Conservation (phyloP, 371 early-diverging fungal species). For the Mucor saturninus region DNA sequence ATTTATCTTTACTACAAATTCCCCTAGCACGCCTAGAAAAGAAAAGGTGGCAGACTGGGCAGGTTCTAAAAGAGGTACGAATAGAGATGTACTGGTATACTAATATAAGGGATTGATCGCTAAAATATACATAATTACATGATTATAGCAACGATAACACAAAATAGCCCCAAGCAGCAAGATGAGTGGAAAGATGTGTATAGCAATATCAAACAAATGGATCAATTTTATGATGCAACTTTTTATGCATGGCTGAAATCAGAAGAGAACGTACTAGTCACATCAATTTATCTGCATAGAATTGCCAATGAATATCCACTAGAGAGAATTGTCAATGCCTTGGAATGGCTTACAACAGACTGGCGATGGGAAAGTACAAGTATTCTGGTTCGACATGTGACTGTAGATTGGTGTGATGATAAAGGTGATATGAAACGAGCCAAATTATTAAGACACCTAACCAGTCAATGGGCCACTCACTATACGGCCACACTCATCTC, state of each 20-base stretch:
- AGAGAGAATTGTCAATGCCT: slow-evolving; percentile 69
- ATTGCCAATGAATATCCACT: slow-evolving; percentile 76
- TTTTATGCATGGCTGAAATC: slow-evolving; percentile 75
- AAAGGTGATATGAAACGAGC: slow-evolving; percentile 62
- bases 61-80: slow-evolving; percentile 11
- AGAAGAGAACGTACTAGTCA: slow-evolving; percentile 74
- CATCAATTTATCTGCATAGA: slow-evolving; percentile 70
- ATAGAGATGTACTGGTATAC: background rate
- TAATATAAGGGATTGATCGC: too few relatives aligned
- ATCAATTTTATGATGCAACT: slow-evolving; percentile 72
- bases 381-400: slow-evolving; percentile 66
- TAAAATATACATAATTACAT: too few relatives aligned
- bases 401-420: slow-evolving; percentile 66
- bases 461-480: slow-evolving; percentile 66
- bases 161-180: background rate
- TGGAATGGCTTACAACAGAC: slow-evolving; percentile 73
- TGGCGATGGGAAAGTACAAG: slow-evolving; percentile 73
- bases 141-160: background rate
- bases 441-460: slow-evolving; percentile 56
- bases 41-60: slow-evolving; percentile 22
- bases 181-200: slow-evolving; percentile 68
- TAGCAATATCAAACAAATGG: slow-evolving; percentile 72
- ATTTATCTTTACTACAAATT: slow-evolving; percentile 12
- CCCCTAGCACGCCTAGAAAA: slow-evolving; percentile 1
- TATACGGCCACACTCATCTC: slow-evolving; percentile 59